Percentiles rank a stretch among this genome's conserved stretches.
Conservation (phyloP, 2,329 filamentous ascomycete species). For the Epichloe sp. region DNA sequence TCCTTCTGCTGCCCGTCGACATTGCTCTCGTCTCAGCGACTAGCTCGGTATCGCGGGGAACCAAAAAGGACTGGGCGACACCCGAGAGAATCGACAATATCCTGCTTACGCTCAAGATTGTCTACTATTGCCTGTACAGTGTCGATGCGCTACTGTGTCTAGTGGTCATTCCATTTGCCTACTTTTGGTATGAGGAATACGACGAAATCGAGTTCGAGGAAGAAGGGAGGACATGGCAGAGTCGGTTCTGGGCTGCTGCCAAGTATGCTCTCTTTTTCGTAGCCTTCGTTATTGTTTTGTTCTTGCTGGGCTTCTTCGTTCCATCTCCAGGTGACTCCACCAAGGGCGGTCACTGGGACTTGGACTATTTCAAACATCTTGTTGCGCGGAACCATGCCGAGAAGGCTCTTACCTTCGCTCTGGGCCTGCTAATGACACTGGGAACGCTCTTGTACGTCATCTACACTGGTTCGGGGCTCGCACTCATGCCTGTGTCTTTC, state of each 20-base stretch:
- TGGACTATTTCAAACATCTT: constrained; percentile 84
- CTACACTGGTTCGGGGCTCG: constrained; percentile 81
- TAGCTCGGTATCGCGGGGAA: constrained; percentile 57
- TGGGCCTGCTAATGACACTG: constrained; percentile 78
- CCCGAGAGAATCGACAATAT: constrained; percentile 68
- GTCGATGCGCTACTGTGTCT: constrained; percentile 83
- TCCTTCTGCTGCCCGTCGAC: constrained; percentile 86
- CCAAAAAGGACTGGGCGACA: constrained; percentile 95
- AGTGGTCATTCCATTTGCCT: constrained; percentile 83
- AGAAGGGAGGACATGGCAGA: constrained; percentile 56
- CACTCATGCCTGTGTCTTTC: constrained; percentile 75
- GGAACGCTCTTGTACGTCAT: constrained; percentile 77
- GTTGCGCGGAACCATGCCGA: constrained; percentile 73
- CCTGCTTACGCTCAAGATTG: constrained; percentile 64
- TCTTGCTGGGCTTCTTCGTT: constrained; percentile 88
- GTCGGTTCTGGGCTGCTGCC: constrained; percentile 67
- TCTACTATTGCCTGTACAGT: constrained; percentile 90
- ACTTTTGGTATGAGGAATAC: constrained; percentile 97
- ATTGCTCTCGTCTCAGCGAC: constrained; percentile 91
- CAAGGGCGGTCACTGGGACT: constrained; percentile 52
- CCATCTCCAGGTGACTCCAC: constrained; percentile 59
- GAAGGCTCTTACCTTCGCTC: constrained; percentile 76
- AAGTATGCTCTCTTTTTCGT: constrained; percentile 88
- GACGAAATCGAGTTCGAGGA: constrained; percentile 83
- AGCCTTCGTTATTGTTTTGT: constrained; percentile 64